phyloP scores from a whole-genome alignment of 352 stramenopile species.

The Globisporangium abappressorium region DNA sequence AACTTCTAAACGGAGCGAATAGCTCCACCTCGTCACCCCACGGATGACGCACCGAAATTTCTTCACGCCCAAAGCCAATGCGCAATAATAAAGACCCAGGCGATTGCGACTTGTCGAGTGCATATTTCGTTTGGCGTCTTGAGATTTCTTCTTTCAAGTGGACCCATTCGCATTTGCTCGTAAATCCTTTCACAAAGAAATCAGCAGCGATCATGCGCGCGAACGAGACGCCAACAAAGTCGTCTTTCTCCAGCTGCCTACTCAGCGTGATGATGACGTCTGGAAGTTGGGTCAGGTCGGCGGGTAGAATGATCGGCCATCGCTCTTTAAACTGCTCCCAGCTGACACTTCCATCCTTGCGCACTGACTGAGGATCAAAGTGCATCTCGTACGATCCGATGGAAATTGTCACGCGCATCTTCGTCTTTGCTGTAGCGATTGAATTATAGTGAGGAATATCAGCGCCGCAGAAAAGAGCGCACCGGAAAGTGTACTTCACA shows the following conservation, averaged over 20 bases:
- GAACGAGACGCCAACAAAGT: conserved; percentile 58
- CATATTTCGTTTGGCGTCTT: conserved; percentile 52
- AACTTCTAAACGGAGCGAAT: conserved; percentile 45
- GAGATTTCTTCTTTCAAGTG: conserved; percentile 55
- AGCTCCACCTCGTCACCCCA: conserved; percentile 47
- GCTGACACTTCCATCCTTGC: conserved; percentile 38
- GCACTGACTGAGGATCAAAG: conserved; percentile 52
- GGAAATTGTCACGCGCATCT: conserved; percentile 46
- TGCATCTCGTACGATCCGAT: conserved; percentile 43
- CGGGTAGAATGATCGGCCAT: conserved; percentile 48
- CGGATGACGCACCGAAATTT: conserved; percentile 49
- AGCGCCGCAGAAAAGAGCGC: conserved; percentile 53
- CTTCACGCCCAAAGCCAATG: conserved; percentile 63
- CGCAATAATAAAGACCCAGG: conserved; percentile 52
- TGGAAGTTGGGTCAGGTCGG: conserved; percentile 65
- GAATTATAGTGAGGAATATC: conserved; percentile 38
- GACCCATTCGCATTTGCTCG: conserved; percentile 47
- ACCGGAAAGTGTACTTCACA: conserved; percentile 65
- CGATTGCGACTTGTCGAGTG: conserved; percentile 47
- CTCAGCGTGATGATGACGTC: conserved; percentile 70
- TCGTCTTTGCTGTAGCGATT: conserved; percentile 17
- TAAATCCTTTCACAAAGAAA: conserved; percentile 43
- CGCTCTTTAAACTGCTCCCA: conserved; percentile 56
- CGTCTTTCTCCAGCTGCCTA: conserved; percentile 53
- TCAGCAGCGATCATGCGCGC: conserved; percentile 40